Base-by-base conservation (phyloP, 108 stramenopile genomes). In the Fragilaria crotonensis region DNA sequence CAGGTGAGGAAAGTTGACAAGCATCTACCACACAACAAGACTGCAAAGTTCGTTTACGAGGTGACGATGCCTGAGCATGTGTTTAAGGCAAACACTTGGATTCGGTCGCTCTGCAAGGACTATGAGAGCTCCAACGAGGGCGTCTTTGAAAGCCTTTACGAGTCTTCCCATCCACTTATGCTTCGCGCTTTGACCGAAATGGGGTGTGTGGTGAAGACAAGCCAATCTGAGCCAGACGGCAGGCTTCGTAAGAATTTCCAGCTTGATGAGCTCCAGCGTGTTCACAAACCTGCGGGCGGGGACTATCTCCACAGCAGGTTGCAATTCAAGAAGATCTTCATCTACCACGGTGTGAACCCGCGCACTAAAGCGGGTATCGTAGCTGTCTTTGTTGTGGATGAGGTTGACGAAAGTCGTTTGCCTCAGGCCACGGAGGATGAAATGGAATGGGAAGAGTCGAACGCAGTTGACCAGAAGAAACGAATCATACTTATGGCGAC, bases 21-120 rank as follows among this genome's bases (percentile, higher is more conserved):
- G 52, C 84, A 89, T 63, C 71, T 98, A 5, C 97, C 97, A 41
- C 95, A 94, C 64, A 83, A 79, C 29, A 85, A 78, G 62, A 59
- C 44, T 1, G 71, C 81, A 29, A 54, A 41, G 5, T 64, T 70
- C 50, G 71, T 96, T 20, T 96, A 96, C 59, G 95, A 97, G 73
- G 74, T 99, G n/a, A 75, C 72, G 17, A 79, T 94, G 87, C 76
- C 90, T 4, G 98, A 97, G 72, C 68, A 72, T 41, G 45, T 79
- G 11, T 87, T 70, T 55, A 60, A 71, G 30, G 67, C 70, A 17
- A 69, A 67, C 41, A 73, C 78, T 50, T 93, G 91, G 91, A 64
- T 75, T 25, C 51, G 70, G 20, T 48, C 48, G 25, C 25, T 89
- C 7, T 47, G 76, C 45, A 58, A 79, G 33, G 76, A 65, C 47